phyloP scores from a whole-genome alignment of 2,329 filamentous ascomycete genomes.

The Fusarium brachygibbosum region DNA sequence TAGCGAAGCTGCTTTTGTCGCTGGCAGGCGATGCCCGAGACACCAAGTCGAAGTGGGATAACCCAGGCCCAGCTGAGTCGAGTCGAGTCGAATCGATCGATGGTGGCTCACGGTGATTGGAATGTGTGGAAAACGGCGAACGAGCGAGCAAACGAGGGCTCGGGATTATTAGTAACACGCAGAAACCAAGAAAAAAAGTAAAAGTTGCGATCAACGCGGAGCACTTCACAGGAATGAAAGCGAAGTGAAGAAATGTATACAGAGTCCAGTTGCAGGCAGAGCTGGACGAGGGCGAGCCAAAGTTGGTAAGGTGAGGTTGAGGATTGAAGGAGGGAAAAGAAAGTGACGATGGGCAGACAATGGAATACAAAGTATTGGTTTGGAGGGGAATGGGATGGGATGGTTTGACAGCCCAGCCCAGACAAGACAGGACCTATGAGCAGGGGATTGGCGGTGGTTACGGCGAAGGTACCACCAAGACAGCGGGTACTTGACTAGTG shows the following conservation, averaged over 20 bases:
- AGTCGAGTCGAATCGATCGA: constrained; percentile 36
- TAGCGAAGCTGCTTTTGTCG: constrained; percentile 14
- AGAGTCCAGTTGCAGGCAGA: constrained; percentile 4
- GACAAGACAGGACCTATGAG: constrained; percentile 32
- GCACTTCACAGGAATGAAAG: constrained; percentile 22
- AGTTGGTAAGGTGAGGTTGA: constrained; percentile 27
- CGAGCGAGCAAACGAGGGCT: background rate
- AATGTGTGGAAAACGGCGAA: constrained; percentile 13
- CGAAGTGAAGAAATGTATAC: constrained; percentile 38
- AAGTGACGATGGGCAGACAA: constrained; percentile 36
- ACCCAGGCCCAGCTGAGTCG: constrained; percentile 43
- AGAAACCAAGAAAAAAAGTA: constrained; percentile 26
- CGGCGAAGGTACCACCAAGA: constrained; percentile 35
- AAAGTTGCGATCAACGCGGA: constrained; percentile 48
- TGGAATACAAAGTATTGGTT: constrained; percentile 43
- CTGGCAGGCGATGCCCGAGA: constrained; percentile 38
- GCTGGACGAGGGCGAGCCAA: constrained; percentile 15
- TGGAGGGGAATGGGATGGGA: constrained; percentile 36
- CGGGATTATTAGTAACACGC: constrained; percentile 44
- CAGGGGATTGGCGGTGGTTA: constrained; percentile 41
- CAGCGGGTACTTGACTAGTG: constrained; percentile 37
- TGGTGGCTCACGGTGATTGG: constrained; percentile 34
- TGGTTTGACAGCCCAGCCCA: constrained; percentile 42
- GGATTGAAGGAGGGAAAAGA: constrained; percentile 30
- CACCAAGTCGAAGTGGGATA: constrained; percentile 41